Conservation (phyloP, 164 flowering plant species). For the Santalum album region DNA sequence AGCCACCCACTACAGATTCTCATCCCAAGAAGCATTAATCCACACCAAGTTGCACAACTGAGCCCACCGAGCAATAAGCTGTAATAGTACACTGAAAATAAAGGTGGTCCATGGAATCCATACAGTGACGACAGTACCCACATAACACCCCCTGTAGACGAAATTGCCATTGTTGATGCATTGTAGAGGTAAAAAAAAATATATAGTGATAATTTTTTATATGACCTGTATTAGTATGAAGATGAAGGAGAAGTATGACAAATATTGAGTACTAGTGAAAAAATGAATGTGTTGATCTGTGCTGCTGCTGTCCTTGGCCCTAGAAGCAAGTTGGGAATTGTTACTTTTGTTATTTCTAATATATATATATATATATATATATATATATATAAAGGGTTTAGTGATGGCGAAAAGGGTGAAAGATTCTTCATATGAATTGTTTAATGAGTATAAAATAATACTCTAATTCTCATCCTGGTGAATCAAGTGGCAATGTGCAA, state of each 20-base stretch:
- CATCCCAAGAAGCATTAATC: too few species aligned
- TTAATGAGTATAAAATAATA: neutral
- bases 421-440: neutral
- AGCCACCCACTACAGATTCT: too few species aligned
- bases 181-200: neutral
- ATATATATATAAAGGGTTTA: too few species aligned
- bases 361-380: too few species aligned
- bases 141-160: too few species aligned
- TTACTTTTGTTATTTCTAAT: neutral
- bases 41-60: too few species aligned
- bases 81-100: too few species aligned
- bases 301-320: conserved; percentile 9
- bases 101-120: too few species aligned
- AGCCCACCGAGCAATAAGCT: too few species aligned
- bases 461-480: too few species aligned
- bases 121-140: too few species aligned
- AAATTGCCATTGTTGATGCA: neutral
- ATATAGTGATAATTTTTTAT: neutral
- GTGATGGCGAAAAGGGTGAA: neutral
- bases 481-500: too few species aligned
- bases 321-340: neutral
- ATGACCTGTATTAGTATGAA: neutral
- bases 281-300: conserved; percentile 10
- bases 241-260: conserved; percentile 15
- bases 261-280: conserved; percentile 10